Conservation (phyloP, 352 stramenopile species). For the Stramenopiles sp. region DNA sequence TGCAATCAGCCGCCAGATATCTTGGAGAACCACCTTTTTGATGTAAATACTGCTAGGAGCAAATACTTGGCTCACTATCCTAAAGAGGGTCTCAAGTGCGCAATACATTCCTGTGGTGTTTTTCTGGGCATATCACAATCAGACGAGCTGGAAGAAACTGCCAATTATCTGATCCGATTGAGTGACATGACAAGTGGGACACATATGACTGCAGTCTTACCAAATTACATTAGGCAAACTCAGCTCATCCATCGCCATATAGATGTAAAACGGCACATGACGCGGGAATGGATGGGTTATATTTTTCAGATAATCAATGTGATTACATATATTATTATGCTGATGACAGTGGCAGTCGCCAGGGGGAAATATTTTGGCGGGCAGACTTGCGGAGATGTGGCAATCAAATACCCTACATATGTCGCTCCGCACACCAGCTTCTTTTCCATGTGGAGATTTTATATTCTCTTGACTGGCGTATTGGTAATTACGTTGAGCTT, state of each 20-base stretch:
- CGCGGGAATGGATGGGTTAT: not conserved
- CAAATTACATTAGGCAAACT: not conserved
- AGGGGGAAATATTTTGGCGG: not conserved
- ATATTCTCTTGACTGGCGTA: not conserved
- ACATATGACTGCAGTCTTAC: not conserved
- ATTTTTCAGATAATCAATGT: slow-evolving; percentile 5
- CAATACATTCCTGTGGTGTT: not conserved
- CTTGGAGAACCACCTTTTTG: not conserved
- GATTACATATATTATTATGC: not conserved
- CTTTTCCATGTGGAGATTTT: not conserved
- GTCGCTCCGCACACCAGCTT: not conserved
- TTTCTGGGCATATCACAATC: not conserved
- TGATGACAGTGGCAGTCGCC: not conserved
- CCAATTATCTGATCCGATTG: not conserved
- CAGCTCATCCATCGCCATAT: not conserved
- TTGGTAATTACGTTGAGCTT: not conserved
- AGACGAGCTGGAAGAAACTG: not conserved
- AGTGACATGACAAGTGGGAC: not conserved
- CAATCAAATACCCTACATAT: not conserved
- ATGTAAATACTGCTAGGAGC: not conserved
- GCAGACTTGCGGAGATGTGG: not conserved
- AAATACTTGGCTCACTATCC: not conserved
- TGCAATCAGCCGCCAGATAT: slow-evolving; percentile 3
- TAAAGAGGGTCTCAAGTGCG: not conserved
- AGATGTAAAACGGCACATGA: not conserved